Conservation (phyloP, 495 filamentous ascomycete genomes). For the Hypoxylon fragiforme region DNA sequence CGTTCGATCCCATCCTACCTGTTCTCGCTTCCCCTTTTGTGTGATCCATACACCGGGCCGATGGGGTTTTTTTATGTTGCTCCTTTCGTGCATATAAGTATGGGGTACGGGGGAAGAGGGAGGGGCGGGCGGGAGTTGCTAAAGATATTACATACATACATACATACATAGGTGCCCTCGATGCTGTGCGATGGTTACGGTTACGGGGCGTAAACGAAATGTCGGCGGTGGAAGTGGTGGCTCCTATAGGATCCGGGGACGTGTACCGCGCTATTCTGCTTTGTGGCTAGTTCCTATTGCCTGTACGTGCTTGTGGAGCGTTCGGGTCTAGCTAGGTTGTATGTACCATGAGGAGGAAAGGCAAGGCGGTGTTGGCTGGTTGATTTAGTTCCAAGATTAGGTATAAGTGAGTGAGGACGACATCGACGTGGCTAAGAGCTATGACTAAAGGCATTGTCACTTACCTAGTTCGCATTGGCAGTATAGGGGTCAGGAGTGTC, state of each 20-base stretch:
- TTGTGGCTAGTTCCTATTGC: conserved; percentile 12
- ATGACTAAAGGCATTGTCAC: conserved; percentile 6
- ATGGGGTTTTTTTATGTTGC: no score
- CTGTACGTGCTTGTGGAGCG: conserved; percentile 12
- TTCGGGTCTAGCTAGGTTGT: conserved; percentile 1
- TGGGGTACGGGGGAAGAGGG: no score
- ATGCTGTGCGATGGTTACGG: no score
- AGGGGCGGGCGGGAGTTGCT: no score
- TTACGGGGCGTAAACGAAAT: background rate
- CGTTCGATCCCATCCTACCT: no score
- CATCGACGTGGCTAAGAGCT: background rate
- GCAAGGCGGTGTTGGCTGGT: no score
- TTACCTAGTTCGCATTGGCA: background rate
- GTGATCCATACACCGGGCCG: no score
- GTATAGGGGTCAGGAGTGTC: background rate
- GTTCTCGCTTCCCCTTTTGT: no score
- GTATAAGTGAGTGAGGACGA: background rate
- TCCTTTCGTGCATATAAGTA: no score
- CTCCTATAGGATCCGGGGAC: conserved; percentile 3
- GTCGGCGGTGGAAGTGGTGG: no score
- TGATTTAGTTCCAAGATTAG: background rate
- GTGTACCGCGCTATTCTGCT: conserved; percentile 2
- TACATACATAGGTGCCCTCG: no score
- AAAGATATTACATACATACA: no score
- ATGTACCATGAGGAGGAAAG: background rate